Base-by-base conservation (phyloP, 208 protist genomes). In the Leishmania major region DNA sequence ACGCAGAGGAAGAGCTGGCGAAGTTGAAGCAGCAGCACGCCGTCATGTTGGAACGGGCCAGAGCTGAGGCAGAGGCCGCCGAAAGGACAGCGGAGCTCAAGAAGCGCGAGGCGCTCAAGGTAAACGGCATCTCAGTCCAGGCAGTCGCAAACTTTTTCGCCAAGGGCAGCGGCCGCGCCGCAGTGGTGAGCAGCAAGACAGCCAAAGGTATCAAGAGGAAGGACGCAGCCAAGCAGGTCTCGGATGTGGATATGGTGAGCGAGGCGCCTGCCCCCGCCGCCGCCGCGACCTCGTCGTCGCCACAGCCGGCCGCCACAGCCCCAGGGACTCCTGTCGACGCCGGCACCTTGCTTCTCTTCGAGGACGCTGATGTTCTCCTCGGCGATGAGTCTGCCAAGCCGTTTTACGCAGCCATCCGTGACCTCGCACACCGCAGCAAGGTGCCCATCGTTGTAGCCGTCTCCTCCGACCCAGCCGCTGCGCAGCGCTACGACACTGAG, bases 291-390 rank as follows among this genome's bases (percentile, higher is more conserved):
- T 17, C 64, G 51, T 45, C 64, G 11, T 31, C 31, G 3, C 49
- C 74, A n/a, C 51, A n/a, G 13, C 64, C 64, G 1, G 31, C 84
- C 43, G n/a, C 77, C 37, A 35, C 79, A 31, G 25, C 64, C 2
- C 37, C 77, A 13, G 77, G 77, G 19, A 5, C 75, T n/a, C 10
- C 77, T 3, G 69, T 55, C 62, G 70, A 37, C 31, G 43, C 80
- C 77, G 55, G 85, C 71, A 94, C 92, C n/a, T 66, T 97, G 25
- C 83, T 97, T 35, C 87, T 97, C n/a, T 88, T 97, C 85, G 94
- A 97, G 67, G 91, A 95, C 70, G 94, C 91, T 5, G 94, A 97
- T 83, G 85, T 96, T 66, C 87, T 96, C 45, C 91, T 97, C 10
- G 92, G 88, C 1, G 92, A 95, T 73, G 92, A 96, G 84, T 81